phyloP scores from a whole-genome alignment of 495 filamentous ascomycete genomes.

The Mycothermus thermophilus region DNA sequence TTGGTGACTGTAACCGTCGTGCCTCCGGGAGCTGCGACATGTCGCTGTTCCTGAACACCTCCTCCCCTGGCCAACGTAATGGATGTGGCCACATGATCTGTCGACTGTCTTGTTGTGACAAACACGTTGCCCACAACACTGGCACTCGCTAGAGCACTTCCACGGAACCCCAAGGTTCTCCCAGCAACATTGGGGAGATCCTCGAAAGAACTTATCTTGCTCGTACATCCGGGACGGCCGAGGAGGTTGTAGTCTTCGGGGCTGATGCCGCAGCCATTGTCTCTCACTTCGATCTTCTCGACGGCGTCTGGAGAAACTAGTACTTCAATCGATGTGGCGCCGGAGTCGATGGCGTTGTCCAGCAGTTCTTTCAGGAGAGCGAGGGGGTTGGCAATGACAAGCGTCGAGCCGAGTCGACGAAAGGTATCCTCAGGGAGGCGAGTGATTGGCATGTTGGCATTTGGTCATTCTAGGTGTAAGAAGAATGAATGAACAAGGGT shows the following conservation, averaged over 20 bases:
- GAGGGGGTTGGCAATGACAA: constrained; percentile 57
- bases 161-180: constrained; percentile 71
- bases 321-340: constrained; percentile 56
- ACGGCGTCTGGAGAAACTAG: constrained; percentile 63
- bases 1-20: constrained; percentile 58
- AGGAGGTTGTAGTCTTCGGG: constrained; percentile 54
- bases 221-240: constrained; percentile 62
- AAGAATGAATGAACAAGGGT: neutral
- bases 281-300: constrained; percentile 74
- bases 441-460: constrained; percentile 20
- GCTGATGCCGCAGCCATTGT: constrained; percentile 77
- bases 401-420: constrained; percentile 55
- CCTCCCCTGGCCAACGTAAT: constrained; percentile 26
- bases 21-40: constrained; percentile 54
- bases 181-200: constrained; percentile 57
- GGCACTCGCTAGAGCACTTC: constrained; percentile 70
- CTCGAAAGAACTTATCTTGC: constrained; percentile 62
- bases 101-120: constrained; percentile 57
- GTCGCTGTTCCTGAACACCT: constrained; percentile 28
- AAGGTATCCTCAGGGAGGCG: constrained; percentile 49
- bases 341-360: constrained; percentile 82
- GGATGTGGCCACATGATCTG: constrained; percentile 48
- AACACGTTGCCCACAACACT: constrained; percentile 52
- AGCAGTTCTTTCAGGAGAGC: constrained; percentile 81
- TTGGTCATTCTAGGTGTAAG: neutral